Base-by-base conservation (phyloP, 768 basidiomycete genomes). In the Lactarius tabidus region DNA sequence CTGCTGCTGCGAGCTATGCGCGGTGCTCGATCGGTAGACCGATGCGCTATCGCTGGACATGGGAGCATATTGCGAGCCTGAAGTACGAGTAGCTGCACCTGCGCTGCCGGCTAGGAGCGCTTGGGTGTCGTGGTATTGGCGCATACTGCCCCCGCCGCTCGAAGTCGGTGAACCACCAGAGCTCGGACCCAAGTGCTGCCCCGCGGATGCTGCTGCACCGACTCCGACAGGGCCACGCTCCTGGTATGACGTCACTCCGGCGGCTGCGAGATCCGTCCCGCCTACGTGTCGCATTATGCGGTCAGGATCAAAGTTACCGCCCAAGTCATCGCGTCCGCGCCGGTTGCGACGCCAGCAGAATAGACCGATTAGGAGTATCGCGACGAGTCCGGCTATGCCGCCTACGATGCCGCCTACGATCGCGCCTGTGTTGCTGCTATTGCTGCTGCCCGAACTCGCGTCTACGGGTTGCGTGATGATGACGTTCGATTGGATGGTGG, bases 231-330 rank as follows among this genome's bases (percentile, higher is more conserved):
- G n/a, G n/a, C 63, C 48, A 12, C 73, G 72, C 26, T 72, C 68
- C 4, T 29, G 67, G 60, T 67, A 70, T 52, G 63, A 64, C 3
- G 67, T 68, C 12, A 63, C 67, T 51, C 67, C 69, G 8, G 65
- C 63, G 6, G 60, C 66, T 1, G 59, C 64, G 14, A 70, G 65
- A 51, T 70, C 70, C 12, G 61, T 48, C 68, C 70, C 20, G 36
- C 57, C 73, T n/a, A 15, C 39, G 36, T 74, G 75, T 14, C 70
- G 71, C 2, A 75, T 65, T 52, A 82, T 76, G 6, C 76, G 77
- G 64, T 82, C 81, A 0, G 81, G 81, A 43, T 82, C 81, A 64
- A 82, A 82, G 74, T 82, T 75, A 57, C 81, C 81, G 61, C 82
- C 81, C 54, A 82, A 82, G 31, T 82, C 81, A 62, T 80, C 77